Percentiles rank a stretch among this genome's conserved stretches.
Conservation (phyloP, 192 early-diverging fungal species). For the Podila verticillata region DNA sequence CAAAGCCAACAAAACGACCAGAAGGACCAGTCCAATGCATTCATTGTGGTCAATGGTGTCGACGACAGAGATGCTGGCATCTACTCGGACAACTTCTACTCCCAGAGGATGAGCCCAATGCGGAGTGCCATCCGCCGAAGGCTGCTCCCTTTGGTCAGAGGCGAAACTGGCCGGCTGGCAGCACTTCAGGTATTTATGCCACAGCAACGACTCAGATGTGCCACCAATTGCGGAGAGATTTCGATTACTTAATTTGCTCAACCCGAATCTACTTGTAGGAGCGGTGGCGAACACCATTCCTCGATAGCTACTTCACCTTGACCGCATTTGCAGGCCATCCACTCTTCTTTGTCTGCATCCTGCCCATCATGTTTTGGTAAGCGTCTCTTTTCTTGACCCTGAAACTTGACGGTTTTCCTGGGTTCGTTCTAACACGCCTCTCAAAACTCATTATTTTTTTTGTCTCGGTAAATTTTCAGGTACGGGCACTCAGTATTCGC, state of each 20-base stretch:
- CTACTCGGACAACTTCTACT: constrained; percentile 60
- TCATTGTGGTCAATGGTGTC: constrained; percentile 42
- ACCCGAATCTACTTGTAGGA: constrained; percentile 21
- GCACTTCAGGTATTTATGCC: constrained; percentile 54
- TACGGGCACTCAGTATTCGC: constrained; percentile 73
- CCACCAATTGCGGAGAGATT: neutral
- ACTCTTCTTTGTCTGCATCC: constrained; percentile 82
- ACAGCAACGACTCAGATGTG: neutral
- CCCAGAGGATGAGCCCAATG: constrained; percentile 50
- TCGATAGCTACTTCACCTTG: constrained; percentile 75
- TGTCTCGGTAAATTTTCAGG: too few species aligned
- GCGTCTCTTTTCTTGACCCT: too few species aligned
- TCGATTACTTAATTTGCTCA: neutral
- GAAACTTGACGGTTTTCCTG: too few species aligned
- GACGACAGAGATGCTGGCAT: constrained; percentile 61
- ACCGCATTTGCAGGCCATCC: constrained; percentile 87
- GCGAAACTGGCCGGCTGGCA: constrained; percentile 55
- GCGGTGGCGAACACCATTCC: constrained; percentile 53
- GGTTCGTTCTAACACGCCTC: too few species aligned
- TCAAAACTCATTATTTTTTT: neutral
- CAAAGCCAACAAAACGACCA: neutral
- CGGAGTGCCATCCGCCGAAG: constrained; percentile 49
- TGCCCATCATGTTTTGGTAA: constrained; percentile 80
- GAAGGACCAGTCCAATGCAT: constrained; percentile 14
- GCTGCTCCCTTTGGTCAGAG: constrained; percentile 56